These are phyloP conservation scores for Cercospora sp. DNA, from an alignment of 2,329 filamentous ascomycete genomes.

Conservation along the genomic window DNA sequence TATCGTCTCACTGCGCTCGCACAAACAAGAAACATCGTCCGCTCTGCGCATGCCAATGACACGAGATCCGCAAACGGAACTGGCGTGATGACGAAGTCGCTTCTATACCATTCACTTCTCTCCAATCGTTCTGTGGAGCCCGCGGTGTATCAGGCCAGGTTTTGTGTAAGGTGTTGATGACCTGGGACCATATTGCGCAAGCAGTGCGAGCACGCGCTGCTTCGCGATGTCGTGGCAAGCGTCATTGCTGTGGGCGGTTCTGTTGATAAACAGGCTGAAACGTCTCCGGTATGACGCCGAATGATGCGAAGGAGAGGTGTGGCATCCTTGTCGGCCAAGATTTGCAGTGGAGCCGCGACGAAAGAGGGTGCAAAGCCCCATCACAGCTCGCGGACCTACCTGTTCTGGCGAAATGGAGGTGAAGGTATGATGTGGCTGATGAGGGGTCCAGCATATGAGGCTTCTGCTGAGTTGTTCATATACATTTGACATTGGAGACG, in stretches of 20 bases:
- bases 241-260: conserved; percentile 7
- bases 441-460: not conserved
- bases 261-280: conserved; percentile 10
- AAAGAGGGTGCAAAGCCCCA: not conserved
- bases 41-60: not conserved
- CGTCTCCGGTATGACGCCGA: not conserved
- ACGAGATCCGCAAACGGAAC: not conserved
- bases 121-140: conserved; percentile 5
- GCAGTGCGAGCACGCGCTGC: not conserved
- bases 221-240: not conserved
- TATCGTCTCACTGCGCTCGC: not conserved
- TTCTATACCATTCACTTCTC: not conserved
- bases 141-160: conserved; percentile 1
- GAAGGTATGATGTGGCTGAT: conserved; percentile 1
- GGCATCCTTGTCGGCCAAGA: not conserved
- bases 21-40: not conserved
- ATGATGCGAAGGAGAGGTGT: not conserved
- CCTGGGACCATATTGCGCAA: not conserved
- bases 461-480: not conserved
- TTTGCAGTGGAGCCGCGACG: not conserved
- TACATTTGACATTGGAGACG: conserved; percentile 1
- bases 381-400: not conserved
- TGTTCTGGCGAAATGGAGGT: not conserved
- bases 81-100: not conserved
- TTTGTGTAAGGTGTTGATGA: not conserved